A percentile compares a stretch with the other conserved stretches of the same genome.
These are phyloP conservation scores for Aspergillus latus DNA, from an alignment of 2,329 filamentous ascomycete genomes.

Conservation along the genomic window DNA sequence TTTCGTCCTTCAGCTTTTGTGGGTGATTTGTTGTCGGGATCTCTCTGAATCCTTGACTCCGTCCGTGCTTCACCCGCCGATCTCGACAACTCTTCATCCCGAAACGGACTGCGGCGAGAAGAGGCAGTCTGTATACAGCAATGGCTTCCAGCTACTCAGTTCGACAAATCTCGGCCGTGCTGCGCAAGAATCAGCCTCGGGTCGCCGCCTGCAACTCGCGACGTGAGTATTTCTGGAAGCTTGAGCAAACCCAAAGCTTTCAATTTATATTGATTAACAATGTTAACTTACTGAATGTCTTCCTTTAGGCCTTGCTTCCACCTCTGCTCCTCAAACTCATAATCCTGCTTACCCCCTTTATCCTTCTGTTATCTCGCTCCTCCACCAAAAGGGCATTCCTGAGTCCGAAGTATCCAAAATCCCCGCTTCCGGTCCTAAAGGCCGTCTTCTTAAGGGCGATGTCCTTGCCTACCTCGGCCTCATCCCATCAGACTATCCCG, in stretches of 20 bases:
- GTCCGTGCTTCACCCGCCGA: slow-evolving; percentile 16
- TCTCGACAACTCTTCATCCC: slow-evolving; percentile 14
- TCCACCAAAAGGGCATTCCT: slow-evolving; percentile 75
- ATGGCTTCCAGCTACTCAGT: slow-evolving; percentile 38
- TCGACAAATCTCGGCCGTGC: slow-evolving; percentile 35
- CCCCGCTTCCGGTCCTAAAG: slow-evolving; percentile 80
- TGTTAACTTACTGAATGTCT: too few species aligned
- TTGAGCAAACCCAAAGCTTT: not conserved
- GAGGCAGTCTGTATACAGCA: slow-evolving; percentile 14
- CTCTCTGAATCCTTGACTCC: slow-evolving; percentile 1
- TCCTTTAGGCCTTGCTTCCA: slow-evolving; percentile 33
- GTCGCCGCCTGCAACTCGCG: slow-evolving; percentile 28
- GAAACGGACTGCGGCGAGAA: slow-evolving; percentile 5
- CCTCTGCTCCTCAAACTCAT: slow-evolving; percentile 35
- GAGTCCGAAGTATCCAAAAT: slow-evolving; percentile 77
- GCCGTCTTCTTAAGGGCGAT: slow-evolving; percentile 90
- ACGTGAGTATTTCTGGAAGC: slow-evolving; percentile 34
- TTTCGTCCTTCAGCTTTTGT: not conserved
- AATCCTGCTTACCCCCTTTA: slow-evolving; percentile 52
- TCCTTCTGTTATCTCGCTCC: slow-evolving; percentile 79
- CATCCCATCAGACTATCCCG: slow-evolving; percentile 71
- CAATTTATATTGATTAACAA: too few species aligned
- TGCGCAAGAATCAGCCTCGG: slow-evolving; percentile 37
- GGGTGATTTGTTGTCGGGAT: slow-evolving; percentile 10
- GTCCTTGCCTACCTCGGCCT: slow-evolving; percentile 84